Percentiles rank a stretch among this genome's conserved stretches.
Conservation (phyloP, 1,139 yeast genomes). For the Kodamaea ohmeri region DNA sequence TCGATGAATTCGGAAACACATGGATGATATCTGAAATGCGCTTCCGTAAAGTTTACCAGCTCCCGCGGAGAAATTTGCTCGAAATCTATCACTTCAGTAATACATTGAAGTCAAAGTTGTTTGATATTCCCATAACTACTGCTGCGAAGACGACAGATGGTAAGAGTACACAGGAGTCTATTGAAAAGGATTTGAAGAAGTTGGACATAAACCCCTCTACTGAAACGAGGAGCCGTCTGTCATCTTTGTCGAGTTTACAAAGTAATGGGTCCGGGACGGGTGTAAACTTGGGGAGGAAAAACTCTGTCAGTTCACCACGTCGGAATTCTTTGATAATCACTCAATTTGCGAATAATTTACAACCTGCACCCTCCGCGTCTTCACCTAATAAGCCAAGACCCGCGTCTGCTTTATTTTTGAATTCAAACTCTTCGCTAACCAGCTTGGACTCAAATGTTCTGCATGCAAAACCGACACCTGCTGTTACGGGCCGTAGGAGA, state of each 20-base stretch:
- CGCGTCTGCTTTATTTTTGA: conserved; percentile 28
- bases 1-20: conserved; percentile 33
- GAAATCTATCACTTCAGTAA: conserved; percentile 19
- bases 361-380: conserved; percentile 4
- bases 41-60: conserved; percentile 33
- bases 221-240: conserved; percentile 25
- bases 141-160: conserved; percentile 3
- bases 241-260: conserved; percentile 18
- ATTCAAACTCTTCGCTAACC: conserved; percentile 23
- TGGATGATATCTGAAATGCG: conserved; percentile 40
- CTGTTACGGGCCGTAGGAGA: conserved; percentile 29
- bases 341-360: conserved; percentile 11
- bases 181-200: conserved; percentile 18
- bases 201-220: conserved; percentile 19
- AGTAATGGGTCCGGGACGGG: conserved; percentile 17
- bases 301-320: conserved; percentile 23
- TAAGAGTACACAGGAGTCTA: conserved; percentile 4
- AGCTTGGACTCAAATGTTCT: conserved; percentile 13
- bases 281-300: conserved; percentile 14
- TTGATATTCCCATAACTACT: conserved; percentile 8
- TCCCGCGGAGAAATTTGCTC: conserved; percentile 28
- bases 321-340: conserved; percentile 17
- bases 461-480: conserved; percentile 5
- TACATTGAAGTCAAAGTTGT: conserved; percentile 10
- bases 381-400: conserved; percentile 23